Conservation (phyloP, 768 basidiomycete species). For the Chlorophyllum brunneum region DNA sequence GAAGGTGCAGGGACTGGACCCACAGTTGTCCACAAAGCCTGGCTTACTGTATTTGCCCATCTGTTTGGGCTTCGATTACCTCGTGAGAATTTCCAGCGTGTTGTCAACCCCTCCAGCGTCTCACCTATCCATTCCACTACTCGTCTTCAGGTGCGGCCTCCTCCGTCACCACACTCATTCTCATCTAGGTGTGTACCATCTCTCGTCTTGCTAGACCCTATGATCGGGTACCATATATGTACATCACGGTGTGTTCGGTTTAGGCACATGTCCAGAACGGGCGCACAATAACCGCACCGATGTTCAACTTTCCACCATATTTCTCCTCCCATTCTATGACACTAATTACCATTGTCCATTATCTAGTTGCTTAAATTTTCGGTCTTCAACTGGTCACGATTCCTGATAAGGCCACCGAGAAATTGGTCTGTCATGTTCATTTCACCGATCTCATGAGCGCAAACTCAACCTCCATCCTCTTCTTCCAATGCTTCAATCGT, state of each 20-base stretch:
- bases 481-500: not conserved
- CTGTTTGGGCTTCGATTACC: constrained; percentile 13
- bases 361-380: constrained; percentile 25
- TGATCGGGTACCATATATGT: constrained; percentile 12
- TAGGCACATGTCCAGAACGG: constrained; percentile 22
- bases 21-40: constrained; percentile 44
- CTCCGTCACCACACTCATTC: constrained; percentile 63
- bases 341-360: constrained; percentile 28
- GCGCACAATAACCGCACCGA: constrained; percentile 32
- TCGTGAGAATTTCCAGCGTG: constrained; percentile 11
- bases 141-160: constrained; percentile 59
- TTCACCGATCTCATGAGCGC: constrained; percentile 6
- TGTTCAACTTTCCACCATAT: constrained; percentile 16
- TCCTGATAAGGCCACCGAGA: constrained; percentile 19
- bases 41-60: constrained; percentile 15
- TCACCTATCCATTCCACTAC: constrained; percentile 12
- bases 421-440: constrained; percentile 25
- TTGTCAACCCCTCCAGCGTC: constrained; percentile 13
- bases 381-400: constrained; percentile 22
- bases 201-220: constrained; percentile 5
- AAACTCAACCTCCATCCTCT: constrained; percentile 1
- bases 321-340: constrained; percentile 18
- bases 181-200: constrained; percentile 41
- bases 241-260: constrained; percentile 1
- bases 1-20: constrained; percentile 38